phyloP scores from a whole-genome alignment of 495 filamentous ascomycete species.

The Monascus purpureus region DNA sequence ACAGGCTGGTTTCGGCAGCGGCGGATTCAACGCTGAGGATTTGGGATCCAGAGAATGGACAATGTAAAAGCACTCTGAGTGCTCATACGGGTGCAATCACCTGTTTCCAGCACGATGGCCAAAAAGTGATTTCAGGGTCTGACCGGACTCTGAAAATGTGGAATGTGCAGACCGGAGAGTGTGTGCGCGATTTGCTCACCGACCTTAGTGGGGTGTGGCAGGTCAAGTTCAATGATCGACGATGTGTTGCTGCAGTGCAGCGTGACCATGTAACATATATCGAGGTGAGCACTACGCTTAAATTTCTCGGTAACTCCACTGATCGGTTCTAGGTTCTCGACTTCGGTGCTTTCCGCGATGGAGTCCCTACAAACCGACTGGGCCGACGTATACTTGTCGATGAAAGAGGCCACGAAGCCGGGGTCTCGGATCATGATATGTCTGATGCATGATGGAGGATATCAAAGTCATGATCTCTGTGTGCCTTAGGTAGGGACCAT shows the following conservation, averaged over 20 bases:
- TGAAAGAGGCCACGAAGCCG: slow-evolving; percentile 31
- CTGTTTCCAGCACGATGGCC: slow-evolving; percentile 95
- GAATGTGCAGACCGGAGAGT: slow-evolving; percentile 85
- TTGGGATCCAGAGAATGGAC: slow-evolving; percentile 91
- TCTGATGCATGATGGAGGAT: slow-evolving; percentile 21
- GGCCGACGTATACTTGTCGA: slow-evolving; percentile 75
- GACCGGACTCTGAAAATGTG: slow-evolving; percentile 98
- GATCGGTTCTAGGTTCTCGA: slow-evolving; percentile 52
- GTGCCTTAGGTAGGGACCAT: slow-evolving; percentile 1
- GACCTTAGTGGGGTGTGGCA: slow-evolving; percentile 96
- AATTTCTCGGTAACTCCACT: slow-evolving; percentile 10
- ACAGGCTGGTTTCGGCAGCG: slow-evolving; percentile 85
- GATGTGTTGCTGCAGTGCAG: slow-evolving; percentile 95
- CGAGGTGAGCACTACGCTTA: slow-evolving; percentile 50
- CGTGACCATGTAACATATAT: slow-evolving; percentile 85
- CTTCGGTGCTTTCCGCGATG: slow-evolving; percentile 81
- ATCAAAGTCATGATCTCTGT: too few relatives aligned
- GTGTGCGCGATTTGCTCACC: slow-evolving; percentile 87
- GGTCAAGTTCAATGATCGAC: slow-evolving; percentile 89
- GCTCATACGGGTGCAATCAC: slow-evolving; percentile 97
- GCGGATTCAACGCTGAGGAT: slow-evolving; percentile 92
- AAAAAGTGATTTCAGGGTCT: slow-evolving; percentile 92
- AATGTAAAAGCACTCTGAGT: slow-evolving; percentile 76
- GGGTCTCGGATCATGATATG: slow-evolving; percentile 29
- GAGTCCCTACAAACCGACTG: slow-evolving; percentile 56